Evolutionary conservation across 208 protist genomes (phyloP).

Genomic region (Wallacemonas sp.): DNA sequence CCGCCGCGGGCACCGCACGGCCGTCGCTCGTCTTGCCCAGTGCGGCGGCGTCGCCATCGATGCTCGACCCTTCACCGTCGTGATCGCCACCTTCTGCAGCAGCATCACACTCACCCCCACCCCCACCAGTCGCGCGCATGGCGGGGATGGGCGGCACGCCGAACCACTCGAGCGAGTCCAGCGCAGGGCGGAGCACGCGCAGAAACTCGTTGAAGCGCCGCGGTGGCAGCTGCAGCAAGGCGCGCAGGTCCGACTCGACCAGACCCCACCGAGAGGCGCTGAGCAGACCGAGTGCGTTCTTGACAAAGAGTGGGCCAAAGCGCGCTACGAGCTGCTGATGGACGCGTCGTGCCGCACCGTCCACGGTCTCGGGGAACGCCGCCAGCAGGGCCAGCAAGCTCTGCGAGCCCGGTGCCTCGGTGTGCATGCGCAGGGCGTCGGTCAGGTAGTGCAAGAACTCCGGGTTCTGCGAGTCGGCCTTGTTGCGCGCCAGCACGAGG

Average conservation of each 20-base stretch:
- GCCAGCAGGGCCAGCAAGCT: slow-evolving; percentile 41
- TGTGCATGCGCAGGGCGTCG: slow-evolving; percentile 47
- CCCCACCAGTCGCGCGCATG: not conserved
- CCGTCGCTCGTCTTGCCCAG: not conserved
- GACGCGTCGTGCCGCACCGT: slow-evolving; percentile 47
- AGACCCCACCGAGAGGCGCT: slow-evolving; percentile 66
- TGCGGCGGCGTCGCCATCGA: no score
- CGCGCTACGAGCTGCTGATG: slow-evolving; percentile 38
- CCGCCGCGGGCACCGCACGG: slow-evolving; percentile 7
- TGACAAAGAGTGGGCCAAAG: slow-evolving; percentile 53
- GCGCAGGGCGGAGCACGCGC: slow-evolving; percentile 63
- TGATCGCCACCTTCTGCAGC: not conserved
- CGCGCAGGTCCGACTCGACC: slow-evolving; percentile 57
- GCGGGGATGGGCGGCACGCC: slow-evolving; percentile 8
- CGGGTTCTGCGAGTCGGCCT: slow-evolving; percentile 44
- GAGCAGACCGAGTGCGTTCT: slow-evolving; percentile 55
- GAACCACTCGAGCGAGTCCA: slow-evolving; percentile 27
- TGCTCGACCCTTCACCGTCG: not conserved
- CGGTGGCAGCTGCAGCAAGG: slow-evolving; percentile 45
- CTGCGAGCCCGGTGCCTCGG: slow-evolving; percentile 56
- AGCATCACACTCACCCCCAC: not conserved
- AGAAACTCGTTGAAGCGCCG: slow-evolving; percentile 68
- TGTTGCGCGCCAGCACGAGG: slow-evolving; percentile 55
- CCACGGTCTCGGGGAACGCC: slow-evolving; percentile 58
- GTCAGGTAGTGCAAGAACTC: slow-evolving; percentile 75